Evolutionary conservation across 1,139 yeast genomes (phyloP), one percentile per base, ranked within the genome.

Genomic region (Taphrina wiesneri): DNA sequence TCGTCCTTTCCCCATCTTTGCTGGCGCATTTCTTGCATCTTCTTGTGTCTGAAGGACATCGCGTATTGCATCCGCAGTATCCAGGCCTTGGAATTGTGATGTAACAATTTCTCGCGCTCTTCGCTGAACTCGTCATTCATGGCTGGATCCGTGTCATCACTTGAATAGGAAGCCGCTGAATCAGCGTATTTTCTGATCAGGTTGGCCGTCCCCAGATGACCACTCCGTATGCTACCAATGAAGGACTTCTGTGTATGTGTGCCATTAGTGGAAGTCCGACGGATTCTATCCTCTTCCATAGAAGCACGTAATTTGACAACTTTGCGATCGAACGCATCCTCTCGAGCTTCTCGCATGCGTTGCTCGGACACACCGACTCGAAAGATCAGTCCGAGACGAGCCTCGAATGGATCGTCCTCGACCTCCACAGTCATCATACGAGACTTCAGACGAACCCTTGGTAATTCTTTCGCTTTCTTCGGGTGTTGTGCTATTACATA

Each of bases 331-430:
- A 88, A 87, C 4, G 84, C 77, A 4, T 77, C 76, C 51, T 80
- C 75, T 71, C 87, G 84, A 56, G 86, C 91, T 53, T 83, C 68
- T 63, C 97, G 78, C 67, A 82, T 80, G 67, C 83, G 79, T 73
- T 89, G 96, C 72, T 90, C 97, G 3, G 83, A 77, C 62, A 82
- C 70, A 1, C 97, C 97, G 39, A 90, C 81, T 72, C 88, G 93
- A 75, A 84, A 89, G 28, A 89, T 86, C 82, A 88, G 82, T 51
- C 84, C 84, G 67, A 92, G 76, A 71, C 90, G 87, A 1, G 87
- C 77, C 75, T 92, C 99, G 74, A 93, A 90, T 4, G 95, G 90
- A 76, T 92, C 97, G 76, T 91, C 97, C 68, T 86, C 90, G 76
- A 87, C 78, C 11, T 77, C 73, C 59, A 87, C 77, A 1, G 81